phyloP scores from a whole-genome alignment of 495 filamentous ascomycete species.

The Opeltia flavorubescens region DNA sequence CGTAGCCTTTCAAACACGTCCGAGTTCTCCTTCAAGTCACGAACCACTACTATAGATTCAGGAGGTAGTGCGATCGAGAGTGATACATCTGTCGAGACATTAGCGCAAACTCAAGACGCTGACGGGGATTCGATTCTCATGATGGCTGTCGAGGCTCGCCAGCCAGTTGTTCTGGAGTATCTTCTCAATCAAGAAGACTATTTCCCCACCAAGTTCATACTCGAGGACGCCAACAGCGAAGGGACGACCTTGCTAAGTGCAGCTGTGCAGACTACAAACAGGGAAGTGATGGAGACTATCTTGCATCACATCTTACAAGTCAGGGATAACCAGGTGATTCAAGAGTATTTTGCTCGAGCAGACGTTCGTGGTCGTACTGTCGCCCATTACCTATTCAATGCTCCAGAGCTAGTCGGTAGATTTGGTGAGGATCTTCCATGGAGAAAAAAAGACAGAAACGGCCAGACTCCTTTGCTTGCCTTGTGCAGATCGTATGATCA shows the following conservation, averaged over 20 bases:
- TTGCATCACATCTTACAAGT: slow-evolving; percentile 49
- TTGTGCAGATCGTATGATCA: slow-evolving; percentile 94
- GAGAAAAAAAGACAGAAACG: slow-evolving; percentile 85
- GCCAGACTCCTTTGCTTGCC: slow-evolving; percentile 91
- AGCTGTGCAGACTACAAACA: slow-evolving; percentile 79
- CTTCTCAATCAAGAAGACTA: slow-evolving; percentile 62
- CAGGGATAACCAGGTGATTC: slow-evolving; percentile 35
- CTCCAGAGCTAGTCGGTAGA: slow-evolving; percentile 59
- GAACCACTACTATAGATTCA: slow-evolving; percentile 62
- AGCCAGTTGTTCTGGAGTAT: slow-evolving; percentile 56
- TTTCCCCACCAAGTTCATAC: slow-evolving; percentile 50
- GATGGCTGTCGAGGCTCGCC: slow-evolving; percentile 84
- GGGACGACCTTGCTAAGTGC: slow-evolving; percentile 83
- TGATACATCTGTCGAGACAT: slow-evolving; percentile 68
- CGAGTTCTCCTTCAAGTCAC: slow-evolving; percentile 56
- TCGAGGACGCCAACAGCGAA: slow-evolving; percentile 77
- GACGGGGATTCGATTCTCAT: slow-evolving; percentile 79
- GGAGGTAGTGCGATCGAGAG: slow-evolving; percentile 61
- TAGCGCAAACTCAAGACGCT: slow-evolving; percentile 67
- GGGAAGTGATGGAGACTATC: slow-evolving; percentile 57
- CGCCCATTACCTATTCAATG: slow-evolving; percentile 93
- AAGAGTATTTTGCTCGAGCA: slow-evolving; percentile 54
- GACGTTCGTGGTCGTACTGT: slow-evolving; percentile 79
- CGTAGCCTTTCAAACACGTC: slow-evolving; percentile 80
- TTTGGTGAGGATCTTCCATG: slow-evolving; percentile 73